A percentile compares a stretch with the other conserved stretches of the same genome.
These are phyloP conservation scores for Neltuma alba DNA, from an alignment of 306 rosid genomes.

Conservation along the genomic window DNA sequence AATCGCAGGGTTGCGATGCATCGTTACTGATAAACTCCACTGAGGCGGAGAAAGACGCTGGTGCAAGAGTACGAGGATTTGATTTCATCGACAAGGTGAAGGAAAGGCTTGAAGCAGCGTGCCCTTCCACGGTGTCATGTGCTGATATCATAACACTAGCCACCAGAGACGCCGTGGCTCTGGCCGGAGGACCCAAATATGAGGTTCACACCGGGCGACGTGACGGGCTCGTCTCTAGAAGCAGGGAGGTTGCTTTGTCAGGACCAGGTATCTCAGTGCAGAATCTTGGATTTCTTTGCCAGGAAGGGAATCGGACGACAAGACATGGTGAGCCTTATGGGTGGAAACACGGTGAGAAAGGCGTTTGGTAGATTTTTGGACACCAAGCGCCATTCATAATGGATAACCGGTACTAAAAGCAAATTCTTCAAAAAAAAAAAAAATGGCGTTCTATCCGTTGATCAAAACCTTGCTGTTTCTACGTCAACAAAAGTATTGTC, in stretches of 20 bases:
- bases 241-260: neutral
- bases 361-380: slow-evolving; percentile 36
- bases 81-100: slow-evolving; percentile 57
- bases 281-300: neutral
- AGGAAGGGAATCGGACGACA: neutral
- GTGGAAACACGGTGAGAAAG: neutral
- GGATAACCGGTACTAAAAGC: slow-evolving; percentile 51
- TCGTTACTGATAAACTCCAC: slow-evolving; percentile 57
- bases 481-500: slow-evolving; percentile 25
- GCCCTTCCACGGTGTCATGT: slow-evolving; percentile 66
- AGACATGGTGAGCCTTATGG: slow-evolving; percentile 4
- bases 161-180: slow-evolving; percentile 52
- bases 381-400: slow-evolving; percentile 33
- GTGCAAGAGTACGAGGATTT: slow-evolving; percentile 35
- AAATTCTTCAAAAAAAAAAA: slow-evolving; percentile 30
- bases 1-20: slow-evolving; percentile 61
- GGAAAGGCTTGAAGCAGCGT: slow-evolving; percentile 42
- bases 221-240: neutral
- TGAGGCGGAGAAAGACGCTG: slow-evolving; percentile 35
- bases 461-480: slow-evolving; percentile 41
- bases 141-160: slow-evolving; percentile 65
- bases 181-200: slow-evolving; percentile 59
- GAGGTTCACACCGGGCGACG: slow-evolving; percentile 51
- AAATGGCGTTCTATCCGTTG: slow-evolving; percentile 38
- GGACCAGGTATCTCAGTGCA: neutral